A percentile compares a stretch with the other conserved stretches of the same genome.
phyloP scores from a whole-genome alignment of 805 yeast genomes.

The Teunomyces kruisii region DNA sequence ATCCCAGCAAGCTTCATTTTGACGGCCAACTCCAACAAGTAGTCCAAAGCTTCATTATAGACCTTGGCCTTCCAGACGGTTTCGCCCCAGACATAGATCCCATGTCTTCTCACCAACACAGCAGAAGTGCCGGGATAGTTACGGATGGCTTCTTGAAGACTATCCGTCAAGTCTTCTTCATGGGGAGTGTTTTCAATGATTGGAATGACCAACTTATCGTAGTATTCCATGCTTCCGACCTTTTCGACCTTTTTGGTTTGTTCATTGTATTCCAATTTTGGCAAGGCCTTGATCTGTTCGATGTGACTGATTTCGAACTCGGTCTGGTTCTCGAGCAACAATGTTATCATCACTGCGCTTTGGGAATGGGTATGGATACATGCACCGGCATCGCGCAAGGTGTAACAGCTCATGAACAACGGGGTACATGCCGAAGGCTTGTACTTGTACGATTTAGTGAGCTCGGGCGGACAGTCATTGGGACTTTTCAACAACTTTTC shows the following conservation, averaged over 20 bases:
- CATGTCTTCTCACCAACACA: constrained; percentile 88
- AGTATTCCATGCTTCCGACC: constrained; percentile 68
- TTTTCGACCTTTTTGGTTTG: constrained; percentile 44
- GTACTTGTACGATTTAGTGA: constrained; percentile 43
- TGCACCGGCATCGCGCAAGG: constrained; percentile 75
- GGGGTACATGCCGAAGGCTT: constrained; percentile 97
- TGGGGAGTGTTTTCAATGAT: constrained; percentile 88
- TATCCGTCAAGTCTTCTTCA: constrained; percentile 77
- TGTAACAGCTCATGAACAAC: constrained; percentile 71
- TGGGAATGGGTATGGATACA: constrained; percentile 95
- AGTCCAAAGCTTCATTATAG: constrained; percentile 90
- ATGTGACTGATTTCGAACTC: constrained; percentile 76
- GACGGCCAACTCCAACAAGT: constrained; percentile 78
- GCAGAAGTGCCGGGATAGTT: constrained; percentile 80
- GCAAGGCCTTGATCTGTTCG: constrained; percentile 93
- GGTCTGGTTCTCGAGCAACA: constrained; percentile 57
- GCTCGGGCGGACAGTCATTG: constrained; percentile 35
- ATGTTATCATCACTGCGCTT: constrained; percentile 77
- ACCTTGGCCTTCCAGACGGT: constrained; percentile 90
- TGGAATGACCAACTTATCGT: constrained; percentile 78
- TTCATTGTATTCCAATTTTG: constrained; percentile 42
- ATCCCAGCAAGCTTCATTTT: constrained; percentile 76
- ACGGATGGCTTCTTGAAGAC: constrained; percentile 61
- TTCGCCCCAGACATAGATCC: constrained; percentile 96
- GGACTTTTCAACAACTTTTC: constrained; percentile 62